Evolutionary conservation across 2,329 filamentous ascomycete species (phyloP).

Genomic region (Xylaria arbuscula): DNA sequence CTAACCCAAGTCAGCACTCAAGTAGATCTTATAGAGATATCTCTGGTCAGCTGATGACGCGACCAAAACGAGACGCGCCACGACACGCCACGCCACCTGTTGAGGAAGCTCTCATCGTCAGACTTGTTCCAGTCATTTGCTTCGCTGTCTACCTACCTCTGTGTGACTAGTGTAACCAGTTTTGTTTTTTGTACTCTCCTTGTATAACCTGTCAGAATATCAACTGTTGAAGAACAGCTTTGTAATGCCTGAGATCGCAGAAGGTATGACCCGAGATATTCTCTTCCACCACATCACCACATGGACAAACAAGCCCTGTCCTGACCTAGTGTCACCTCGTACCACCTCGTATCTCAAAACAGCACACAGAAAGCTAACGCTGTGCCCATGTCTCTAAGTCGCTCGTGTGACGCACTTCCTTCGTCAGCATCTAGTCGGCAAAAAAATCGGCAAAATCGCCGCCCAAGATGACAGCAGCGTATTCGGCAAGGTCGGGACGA

Average conservation of each 20-base stretch:
- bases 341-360: neutral
- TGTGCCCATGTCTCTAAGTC: constrained; percentile 61
- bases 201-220: constrained; percentile 8
- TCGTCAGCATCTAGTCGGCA: constrained; percentile 83
- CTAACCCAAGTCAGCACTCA: neutral
- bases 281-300: constrained; percentile 11
- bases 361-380: constrained; percentile 27
- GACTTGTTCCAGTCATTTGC: neutral
- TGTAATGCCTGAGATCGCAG: constrained; percentile 48
- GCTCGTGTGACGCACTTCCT: constrained; percentile 89
- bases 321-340: neutral
- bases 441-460: constrained; percentile 75
- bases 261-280: constrained; percentile 40
- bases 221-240: neutral
- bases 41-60: constrained; percentile 32
- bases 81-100: constrained; percentile 16
- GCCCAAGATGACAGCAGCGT: constrained; percentile 85
- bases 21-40: neutral
- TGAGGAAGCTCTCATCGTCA: neutral
- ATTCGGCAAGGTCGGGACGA: constrained; percentile 91
- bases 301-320: neutral
- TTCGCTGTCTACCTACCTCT: neutral
- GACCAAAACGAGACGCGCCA: constrained; percentile 15
- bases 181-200: neutral
- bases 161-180: neutral